Percentiles rank a stretch among this genome's conserved stretches.
phyloP scores from a whole-genome alignment of 1,284 basidiomycete genomes.

The Sanghuangporus weigelae region DNA sequence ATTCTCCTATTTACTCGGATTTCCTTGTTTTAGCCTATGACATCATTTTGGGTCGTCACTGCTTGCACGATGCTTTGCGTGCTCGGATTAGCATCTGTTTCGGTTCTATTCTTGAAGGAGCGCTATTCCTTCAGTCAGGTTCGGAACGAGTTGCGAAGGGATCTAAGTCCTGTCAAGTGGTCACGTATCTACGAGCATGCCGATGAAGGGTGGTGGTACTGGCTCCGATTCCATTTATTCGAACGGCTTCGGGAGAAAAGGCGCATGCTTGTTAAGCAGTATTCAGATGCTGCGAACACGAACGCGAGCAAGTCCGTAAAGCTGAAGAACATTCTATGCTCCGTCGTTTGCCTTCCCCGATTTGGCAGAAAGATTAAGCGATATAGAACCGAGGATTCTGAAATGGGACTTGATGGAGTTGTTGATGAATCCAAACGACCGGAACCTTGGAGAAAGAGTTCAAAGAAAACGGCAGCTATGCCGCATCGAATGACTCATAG shows the following conservation, averaged over 20 bases:
- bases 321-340: background rate
- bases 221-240: conserved; percentile 8
- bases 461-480: background rate
- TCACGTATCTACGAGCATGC: background rate
- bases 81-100: conserved; percentile 10
- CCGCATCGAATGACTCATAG: background rate
- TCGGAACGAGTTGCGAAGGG: background rate
- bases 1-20: background rate
- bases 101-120: conserved; percentile 10
- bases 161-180: conserved; percentile 1
- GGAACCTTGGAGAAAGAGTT: background rate
- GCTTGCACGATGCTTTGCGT: conserved; percentile 12
- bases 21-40: background rate
- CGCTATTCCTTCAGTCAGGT: conserved; percentile 8
- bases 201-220: conserved; percentile 1
- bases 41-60: conserved; percentile 9
- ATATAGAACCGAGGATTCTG: conserved; percentile 1
- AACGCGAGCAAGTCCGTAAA: background rate
- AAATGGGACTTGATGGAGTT: background rate
- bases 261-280: background rate
- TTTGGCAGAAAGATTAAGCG: background rate
- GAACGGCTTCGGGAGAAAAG: conserved; percentile 10
- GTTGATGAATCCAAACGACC: background rate
- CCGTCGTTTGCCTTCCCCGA: background rate
- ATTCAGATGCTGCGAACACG: background rate